These are phyloP conservation scores for Aureobasidium uvarum DNA, from an alignment of 2,329 filamentous ascomycete species.

Conservation along the genomic window DNA sequence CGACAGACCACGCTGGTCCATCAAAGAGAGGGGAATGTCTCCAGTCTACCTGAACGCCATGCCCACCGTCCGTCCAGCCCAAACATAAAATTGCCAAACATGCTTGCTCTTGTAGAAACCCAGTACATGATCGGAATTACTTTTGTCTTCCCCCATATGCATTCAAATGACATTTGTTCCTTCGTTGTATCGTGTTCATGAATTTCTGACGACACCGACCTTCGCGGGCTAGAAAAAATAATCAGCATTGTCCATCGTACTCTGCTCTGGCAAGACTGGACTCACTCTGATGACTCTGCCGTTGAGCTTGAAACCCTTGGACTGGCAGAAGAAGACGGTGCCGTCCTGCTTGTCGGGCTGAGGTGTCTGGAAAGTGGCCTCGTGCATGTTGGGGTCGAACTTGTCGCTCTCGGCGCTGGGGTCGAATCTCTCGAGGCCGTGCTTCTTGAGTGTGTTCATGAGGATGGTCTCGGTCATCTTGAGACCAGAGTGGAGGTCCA, in stretches of 20 bases:
- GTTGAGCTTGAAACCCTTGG: conserved; percentile 94
- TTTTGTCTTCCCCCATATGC: conserved; percentile 14
- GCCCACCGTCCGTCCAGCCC: background rate
- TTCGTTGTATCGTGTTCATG: conserved; percentile 36
- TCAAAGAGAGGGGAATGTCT: conserved; percentile 24
- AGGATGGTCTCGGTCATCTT: conserved; percentile 94
- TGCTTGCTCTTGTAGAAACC: conserved; percentile 15
- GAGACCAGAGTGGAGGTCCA: conserved; percentile 79
- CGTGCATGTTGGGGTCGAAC: conserved; percentile 95
- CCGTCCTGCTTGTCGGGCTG: conserved; percentile 85
- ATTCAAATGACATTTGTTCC: background rate
- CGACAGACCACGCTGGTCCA: conserved; percentile 2
- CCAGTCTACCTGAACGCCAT: conserved; percentile 25
- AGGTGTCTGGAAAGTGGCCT: conserved; percentile 92
- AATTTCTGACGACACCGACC: conserved; percentile 92
- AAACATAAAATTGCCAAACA: conserved; percentile 7
- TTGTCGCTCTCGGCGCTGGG: conserved; percentile 69
- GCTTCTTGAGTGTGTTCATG: conserved; percentile 85
- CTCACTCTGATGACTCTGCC: conserved; percentile 73
- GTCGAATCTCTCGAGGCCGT: conserved; percentile 87
- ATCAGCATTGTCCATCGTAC: background rate
- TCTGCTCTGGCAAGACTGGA: background rate
- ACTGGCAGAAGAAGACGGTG: conserved; percentile 86
- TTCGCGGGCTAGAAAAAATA: conserved; percentile 64
- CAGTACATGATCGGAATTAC: background rate